These are phyloP conservation scores for Candida tropicalis DNA, from an alignment of 1,139 yeast species.

Conservation along the genomic window DNA sequence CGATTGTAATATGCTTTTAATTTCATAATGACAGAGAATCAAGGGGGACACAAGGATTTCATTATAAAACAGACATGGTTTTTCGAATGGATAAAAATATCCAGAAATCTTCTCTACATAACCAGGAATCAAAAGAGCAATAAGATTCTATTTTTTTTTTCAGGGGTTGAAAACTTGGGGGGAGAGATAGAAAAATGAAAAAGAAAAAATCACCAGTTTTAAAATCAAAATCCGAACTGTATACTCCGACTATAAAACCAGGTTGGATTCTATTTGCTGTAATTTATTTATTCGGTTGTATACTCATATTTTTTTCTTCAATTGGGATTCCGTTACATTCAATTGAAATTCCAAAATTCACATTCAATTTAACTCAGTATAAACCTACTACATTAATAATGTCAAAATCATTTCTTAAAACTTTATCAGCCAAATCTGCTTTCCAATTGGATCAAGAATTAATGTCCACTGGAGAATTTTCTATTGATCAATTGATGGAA, in stretches of 20 bases:
- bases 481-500: slow-evolving; percentile 95
- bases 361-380: background rate
- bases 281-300: slow-evolving; percentile 5
- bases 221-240: background rate
- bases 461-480: slow-evolving; percentile 83
- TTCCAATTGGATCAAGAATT: slow-evolving; percentile 80
- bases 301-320: slow-evolving; percentile 1
- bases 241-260: background rate
- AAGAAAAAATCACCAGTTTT: slow-evolving; percentile 4
- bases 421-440: slow-evolving; percentile 68
- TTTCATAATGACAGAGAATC: background rate
- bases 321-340: slow-evolving; percentile 2
- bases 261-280: background rate
- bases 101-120: too few relatives aligned
- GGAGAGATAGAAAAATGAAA: background rate
- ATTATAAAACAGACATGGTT: too few relatives aligned
- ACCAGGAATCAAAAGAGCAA: too few relatives aligned
- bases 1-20: background rate
- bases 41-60: background rate
- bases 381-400: background rate
- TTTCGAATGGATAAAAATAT: too few relatives aligned
- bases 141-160: too few relatives aligned
- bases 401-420: slow-evolving; percentile 23
- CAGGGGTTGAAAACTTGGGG: background rate
- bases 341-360: background rate